A percentile compares a stretch with the other conserved stretches of the same genome.
Evolutionary conservation across 2,329 filamentous ascomycete genomes (phyloP).

Genomic region (Clonostachys rhizophaga): DNA sequence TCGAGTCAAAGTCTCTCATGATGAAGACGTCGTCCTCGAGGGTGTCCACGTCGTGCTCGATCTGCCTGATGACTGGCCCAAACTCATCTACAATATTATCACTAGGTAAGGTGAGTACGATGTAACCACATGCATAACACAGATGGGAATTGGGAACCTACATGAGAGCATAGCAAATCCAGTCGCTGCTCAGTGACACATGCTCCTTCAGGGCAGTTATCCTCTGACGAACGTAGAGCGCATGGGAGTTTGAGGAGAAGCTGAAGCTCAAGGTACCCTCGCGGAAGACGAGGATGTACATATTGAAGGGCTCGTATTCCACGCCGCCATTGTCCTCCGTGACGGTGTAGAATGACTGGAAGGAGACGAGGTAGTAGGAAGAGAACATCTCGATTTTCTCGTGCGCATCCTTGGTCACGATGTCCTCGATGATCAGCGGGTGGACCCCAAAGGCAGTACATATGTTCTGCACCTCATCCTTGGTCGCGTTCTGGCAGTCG

Average conservation of each 20-base stretch:
- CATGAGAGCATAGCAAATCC: slow-evolving; percentile 99
- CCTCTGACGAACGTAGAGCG: slow-evolving; percentile 81
- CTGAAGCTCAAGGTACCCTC: slow-evolving; percentile 95
- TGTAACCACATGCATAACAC: neutral
- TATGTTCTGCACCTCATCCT: slow-evolving; percentile 81
- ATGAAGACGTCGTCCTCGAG: slow-evolving; percentile 97
- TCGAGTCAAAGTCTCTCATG: slow-evolving; percentile 84
- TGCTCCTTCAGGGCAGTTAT: slow-evolving; percentile 94
- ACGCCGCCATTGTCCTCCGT: slow-evolving; percentile 67
- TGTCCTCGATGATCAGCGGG: slow-evolving; percentile 93
- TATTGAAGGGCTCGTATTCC: slow-evolving; percentile 91
- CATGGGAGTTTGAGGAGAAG: slow-evolving; percentile 82
- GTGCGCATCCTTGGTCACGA: slow-evolving; percentile 88
- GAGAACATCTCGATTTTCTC: slow-evolving; percentile 98
- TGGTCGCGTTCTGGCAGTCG: slow-evolving; percentile 84
- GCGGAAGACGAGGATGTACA: slow-evolving; percentile 95
- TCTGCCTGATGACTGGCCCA: slow-evolving; percentile 79
- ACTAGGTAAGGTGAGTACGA: slow-evolving; percentile 29
- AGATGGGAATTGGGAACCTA: slow-evolving; percentile 37
- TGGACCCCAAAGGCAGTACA: slow-evolving; percentile 95
- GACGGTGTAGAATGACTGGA: slow-evolving; percentile 83
- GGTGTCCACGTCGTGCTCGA: slow-evolving; percentile 83
- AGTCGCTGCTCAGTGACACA: slow-evolving; percentile 89
- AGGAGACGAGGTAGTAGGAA: slow-evolving; percentile 97
- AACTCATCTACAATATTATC: slow-evolving; percentile 98